Evolutionary conservation across 805 yeast genomes (phyloP).

Genomic region (Suhomyces sp.): DNA sequence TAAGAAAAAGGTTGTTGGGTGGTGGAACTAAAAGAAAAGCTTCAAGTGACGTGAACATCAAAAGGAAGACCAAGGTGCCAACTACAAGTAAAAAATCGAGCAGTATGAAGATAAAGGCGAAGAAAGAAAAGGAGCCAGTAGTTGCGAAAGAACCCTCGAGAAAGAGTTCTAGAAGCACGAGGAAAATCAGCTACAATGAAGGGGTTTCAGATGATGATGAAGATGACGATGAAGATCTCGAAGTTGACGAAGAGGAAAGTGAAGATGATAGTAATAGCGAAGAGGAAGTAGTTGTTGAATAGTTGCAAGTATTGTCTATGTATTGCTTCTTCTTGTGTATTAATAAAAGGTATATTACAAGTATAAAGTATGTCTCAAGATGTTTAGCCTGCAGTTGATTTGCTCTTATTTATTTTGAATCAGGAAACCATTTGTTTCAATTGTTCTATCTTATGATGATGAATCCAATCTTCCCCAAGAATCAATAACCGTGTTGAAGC

Average conservation of each 20-base stretch:
- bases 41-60: slow-evolving; percentile 7
- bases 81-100: slow-evolving; percentile 23
- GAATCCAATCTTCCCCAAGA: slow-evolving; percentile 76
- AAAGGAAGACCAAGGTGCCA: slow-evolving; percentile 8
- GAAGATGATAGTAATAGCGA: too few relatives aligned
- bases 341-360: too few relatives aligned
- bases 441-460: slow-evolving; percentile 45
- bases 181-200: slow-evolving; percentile 36
- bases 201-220: slow-evolving; percentile 4
- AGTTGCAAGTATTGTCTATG: too few relatives aligned
- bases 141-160: slow-evolving; percentile 31
- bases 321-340: too few relatives aligned
- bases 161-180: slow-evolving; percentile 41
- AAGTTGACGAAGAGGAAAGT: too few relatives aligned
- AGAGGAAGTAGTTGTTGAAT: too few relatives aligned
- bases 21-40: slow-evolving; percentile 13
- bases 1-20: slow-evolving; percentile 25
- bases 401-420: too few relatives aligned
- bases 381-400: too few relatives aligned
- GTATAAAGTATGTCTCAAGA: too few relatives aligned
- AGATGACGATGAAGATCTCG: not conserved
- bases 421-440: slow-evolving; percentile 48
- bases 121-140: slow-evolving; percentile 7
- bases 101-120: slow-evolving; percentile 11
- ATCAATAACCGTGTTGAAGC: slow-evolving; percentile 78